These are phyloP conservation scores for Plasmodium sp. DNA, from an alignment of 169 alveolate genomes.

Conservation along the genomic window DNA sequence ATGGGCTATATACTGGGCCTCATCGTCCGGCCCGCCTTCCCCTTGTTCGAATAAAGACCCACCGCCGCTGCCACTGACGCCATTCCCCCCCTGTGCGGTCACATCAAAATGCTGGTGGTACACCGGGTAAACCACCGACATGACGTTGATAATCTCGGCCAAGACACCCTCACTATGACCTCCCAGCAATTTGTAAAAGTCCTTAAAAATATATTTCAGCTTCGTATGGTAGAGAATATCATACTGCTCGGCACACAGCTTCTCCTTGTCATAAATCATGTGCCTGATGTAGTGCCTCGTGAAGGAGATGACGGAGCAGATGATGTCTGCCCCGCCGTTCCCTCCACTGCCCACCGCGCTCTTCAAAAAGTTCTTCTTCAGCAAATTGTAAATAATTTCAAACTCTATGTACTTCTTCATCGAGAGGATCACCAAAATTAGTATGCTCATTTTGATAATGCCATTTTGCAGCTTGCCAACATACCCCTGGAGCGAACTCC, in stretches of 20 bases:
- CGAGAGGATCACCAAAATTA: slow-evolving; percentile 50
- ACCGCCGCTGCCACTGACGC: not conserved
- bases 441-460: slow-evolving; percentile 53
- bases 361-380: slow-evolving; percentile 69
- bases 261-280: slow-evolving; percentile 52
- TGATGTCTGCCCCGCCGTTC: not conserved
- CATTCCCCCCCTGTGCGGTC: not conserved
- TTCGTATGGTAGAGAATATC: slow-evolving; percentile 68
- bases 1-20: not conserved
- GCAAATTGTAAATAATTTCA: slow-evolving; percentile 70
- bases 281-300: slow-evolving; percentile 51
- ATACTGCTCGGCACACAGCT: slow-evolving; percentile 54
- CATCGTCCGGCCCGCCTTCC: not conserved
- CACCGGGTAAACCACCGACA: slow-evolving; percentile 26
- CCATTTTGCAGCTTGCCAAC: slow-evolving; percentile 23
- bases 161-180: slow-evolving; percentile 13
- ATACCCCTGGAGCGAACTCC: not conserved
- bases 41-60: not conserved
- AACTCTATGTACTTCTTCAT: slow-evolving; percentile 67
- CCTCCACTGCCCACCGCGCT: not conserved
- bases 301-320: slow-evolving; percentile 13
- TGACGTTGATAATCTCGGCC: slow-evolving; percentile 34
- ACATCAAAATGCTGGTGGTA: slow-evolving; percentile 21
- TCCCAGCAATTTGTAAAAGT: slow-evolving; percentile 33
- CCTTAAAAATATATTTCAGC: slow-evolving; percentile 70